A percentile compares a stretch with the other conserved stretches of the same genome.
phyloP scores from a whole-genome alignment of 495 filamentous ascomycete genomes.

The Podospora pseudocomata region DNA sequence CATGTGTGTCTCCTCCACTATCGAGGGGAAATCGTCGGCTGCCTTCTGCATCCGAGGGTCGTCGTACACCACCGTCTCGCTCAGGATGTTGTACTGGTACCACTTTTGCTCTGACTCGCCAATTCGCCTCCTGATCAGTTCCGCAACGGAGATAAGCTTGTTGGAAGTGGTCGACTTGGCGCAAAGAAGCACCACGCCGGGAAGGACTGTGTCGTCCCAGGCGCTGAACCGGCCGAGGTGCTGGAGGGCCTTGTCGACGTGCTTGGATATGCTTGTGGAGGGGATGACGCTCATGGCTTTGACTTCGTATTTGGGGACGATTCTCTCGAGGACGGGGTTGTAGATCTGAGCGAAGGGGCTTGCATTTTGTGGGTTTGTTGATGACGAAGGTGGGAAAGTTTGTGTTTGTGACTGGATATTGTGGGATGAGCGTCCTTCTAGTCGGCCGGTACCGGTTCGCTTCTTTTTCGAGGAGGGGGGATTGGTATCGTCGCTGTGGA shows the following conservation, averaged over 20 bases:
- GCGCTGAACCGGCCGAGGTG: slow-evolving; percentile 39
- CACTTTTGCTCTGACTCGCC: slow-evolving; percentile 48
- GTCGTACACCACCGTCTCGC: slow-evolving; percentile 31
- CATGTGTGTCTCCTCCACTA: slow-evolving; percentile 40
- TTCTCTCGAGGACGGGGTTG: slow-evolving; percentile 28
- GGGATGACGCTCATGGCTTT: slow-evolving; percentile 48
- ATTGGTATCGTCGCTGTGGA: slow-evolving; percentile 15
- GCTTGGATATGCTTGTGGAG: slow-evolving; percentile 53
- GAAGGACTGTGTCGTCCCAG: slow-evolving; percentile 27
- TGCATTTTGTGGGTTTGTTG: slow-evolving; percentile 6
- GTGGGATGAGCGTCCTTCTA: neutral
- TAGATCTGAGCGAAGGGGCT: slow-evolving; percentile 24
- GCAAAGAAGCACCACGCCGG: slow-evolving; percentile 43
- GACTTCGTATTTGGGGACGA: slow-evolving; percentile 36
- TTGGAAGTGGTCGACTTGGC: slow-evolving; percentile 49
- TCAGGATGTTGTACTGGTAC: slow-evolving; percentile 60
- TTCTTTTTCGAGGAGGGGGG: slow-evolving; percentile 21
- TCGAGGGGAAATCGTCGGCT: slow-evolving; percentile 21
- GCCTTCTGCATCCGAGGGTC: slow-evolving; percentile 16
- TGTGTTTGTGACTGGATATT: neutral
- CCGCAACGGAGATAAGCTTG: slow-evolving; percentile 62
- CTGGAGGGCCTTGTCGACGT: slow-evolving; percentile 44
- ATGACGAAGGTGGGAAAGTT: neutral
- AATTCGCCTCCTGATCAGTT: slow-evolving; percentile 61
- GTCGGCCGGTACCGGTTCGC: slow-evolving; percentile 10